These are phyloP conservation scores for Trichoderma citrinoviride DNA, from an alignment of 2,329 filamentous ascomycete genomes.

Conservation along the genomic window DNA sequence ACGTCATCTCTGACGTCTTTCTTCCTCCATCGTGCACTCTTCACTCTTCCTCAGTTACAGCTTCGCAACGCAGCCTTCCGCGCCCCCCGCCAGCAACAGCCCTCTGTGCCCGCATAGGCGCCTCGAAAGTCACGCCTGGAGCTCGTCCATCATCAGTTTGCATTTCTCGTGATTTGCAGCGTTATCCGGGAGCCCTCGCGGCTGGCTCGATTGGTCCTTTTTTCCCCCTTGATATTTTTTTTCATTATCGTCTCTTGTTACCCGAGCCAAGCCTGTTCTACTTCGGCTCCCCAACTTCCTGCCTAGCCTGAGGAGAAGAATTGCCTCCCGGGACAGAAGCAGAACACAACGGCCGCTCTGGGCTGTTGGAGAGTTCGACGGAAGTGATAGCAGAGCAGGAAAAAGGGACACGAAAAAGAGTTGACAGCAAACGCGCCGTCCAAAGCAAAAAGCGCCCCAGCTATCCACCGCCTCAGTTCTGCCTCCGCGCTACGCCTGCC, in stretches of 20 bases:
- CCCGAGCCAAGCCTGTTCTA: neutral
- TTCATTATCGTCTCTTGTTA: neutral
- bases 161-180: conserved; percentile 12
- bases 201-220: conserved; percentile 5
- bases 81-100: conserved; percentile 4
- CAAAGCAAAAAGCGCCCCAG: conserved; percentile 10
- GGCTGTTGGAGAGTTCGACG: conserved; percentile 8
- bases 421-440: conserved; percentile 18
- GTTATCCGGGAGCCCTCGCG: neutral
- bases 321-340: neutral
- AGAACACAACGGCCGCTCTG: conserved; percentile 2
- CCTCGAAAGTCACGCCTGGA: neutral
- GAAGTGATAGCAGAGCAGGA: neutral
- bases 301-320: neutral
- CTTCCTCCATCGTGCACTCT: conserved; percentile 36
- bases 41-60: conserved; percentile 31
- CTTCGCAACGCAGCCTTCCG: conserved; percentile 18
- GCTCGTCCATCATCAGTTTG: neutral
- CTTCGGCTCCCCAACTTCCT: neutral
- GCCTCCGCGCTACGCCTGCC: conserved; percentile 26
- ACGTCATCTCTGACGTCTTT: conserved; percentile 52
- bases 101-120: neutral
- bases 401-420: neutral
- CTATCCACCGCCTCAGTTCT: conserved; percentile 25
- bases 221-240: neutral